Base-by-base conservation (phyloP, 1,139 yeast species). In the Sugiyamaella grinbergsii region DNA sequence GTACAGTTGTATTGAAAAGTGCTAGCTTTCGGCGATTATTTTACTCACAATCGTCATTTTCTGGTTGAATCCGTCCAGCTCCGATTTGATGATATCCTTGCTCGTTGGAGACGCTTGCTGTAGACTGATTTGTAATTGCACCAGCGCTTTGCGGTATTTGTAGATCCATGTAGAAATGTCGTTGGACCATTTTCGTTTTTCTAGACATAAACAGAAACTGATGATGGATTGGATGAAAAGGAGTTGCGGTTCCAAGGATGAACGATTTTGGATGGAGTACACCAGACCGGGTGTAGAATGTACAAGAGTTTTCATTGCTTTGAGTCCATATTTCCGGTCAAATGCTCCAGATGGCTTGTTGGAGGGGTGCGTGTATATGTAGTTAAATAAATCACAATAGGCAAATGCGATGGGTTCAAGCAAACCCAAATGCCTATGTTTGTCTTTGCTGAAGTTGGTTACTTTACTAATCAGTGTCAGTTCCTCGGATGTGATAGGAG, bases 251-350 rank as follows among this genome's bases (percentile, higher is more conserved):
- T 32, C 29, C 16, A 32, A 20, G 20, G 26, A 8, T 6, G 34
- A 5, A 20, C 15, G 13, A 18, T 23, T 7, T 2, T 15, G 11
- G 24, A 33, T 16, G 13, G 28, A 31, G 19, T 15, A 22, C 6
- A 19, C 7, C 19, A 33, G 24, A 51, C 29, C 47, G 16, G 31
- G 51, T 5, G 33, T 24, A 7, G 42, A 54, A 24, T 37, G 28
- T 4, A 54, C 42, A 39, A 55, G 47, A 8, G 48, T 51, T 33
- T 52, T 49, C 33, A 56, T 36, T 10, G 59, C 58, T 28, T 46
- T 52, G 15, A 56, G 32, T 1, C 56, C 57, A 20, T 50, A 32
- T 10, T 4, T 39, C 7, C 47, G 28, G 39, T 49, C 52, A 33
- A 49, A 49, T 4, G 44, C n/a, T 11, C 49, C 34, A 6, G 41